These are phyloP conservation scores for Polymyxa betae DNA, from an alignment of 208 protist species.

Conservation along the genomic window DNA sequence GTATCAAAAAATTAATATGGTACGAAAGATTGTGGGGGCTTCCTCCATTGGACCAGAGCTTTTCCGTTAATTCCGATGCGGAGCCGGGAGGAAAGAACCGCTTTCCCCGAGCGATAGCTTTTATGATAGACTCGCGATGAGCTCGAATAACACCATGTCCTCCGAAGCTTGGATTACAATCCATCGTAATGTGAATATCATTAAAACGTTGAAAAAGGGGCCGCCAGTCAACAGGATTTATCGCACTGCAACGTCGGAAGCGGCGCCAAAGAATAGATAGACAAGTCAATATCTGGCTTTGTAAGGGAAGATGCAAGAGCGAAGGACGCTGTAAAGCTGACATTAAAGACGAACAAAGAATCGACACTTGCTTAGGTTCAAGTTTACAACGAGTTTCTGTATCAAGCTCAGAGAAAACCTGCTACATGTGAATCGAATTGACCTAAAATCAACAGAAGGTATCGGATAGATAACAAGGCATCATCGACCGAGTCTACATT, in stretches of 20 bases:
- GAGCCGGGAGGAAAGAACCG: not conserved
- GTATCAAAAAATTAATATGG: not conserved
- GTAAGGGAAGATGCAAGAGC: not conserved
- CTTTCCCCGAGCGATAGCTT: not conserved
- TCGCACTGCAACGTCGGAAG: not conserved
- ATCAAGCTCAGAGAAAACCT: no score
- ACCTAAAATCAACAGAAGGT: no score
- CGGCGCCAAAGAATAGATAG: not conserved
- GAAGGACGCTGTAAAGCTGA: no score
- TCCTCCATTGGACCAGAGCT: not conserved
- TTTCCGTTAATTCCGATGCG: not conserved
- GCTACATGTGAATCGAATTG: no score
- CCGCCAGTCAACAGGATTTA: not conserved
- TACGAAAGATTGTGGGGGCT: not conserved
- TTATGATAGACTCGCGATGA: not conserved
- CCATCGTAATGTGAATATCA: not conserved
- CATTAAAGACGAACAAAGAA: no score
- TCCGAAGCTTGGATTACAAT: not conserved
- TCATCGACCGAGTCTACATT: no score
- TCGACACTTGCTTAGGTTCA: no score
- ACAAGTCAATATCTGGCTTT: not conserved
- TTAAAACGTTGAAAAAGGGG: not conserved
- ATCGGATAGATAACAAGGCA: no score
- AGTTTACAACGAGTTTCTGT: no score
- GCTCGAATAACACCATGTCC: not conserved